phyloP scores from a whole-genome alignment of 176 grass and related monocot genomes.

The Avena atlantica region DNA sequence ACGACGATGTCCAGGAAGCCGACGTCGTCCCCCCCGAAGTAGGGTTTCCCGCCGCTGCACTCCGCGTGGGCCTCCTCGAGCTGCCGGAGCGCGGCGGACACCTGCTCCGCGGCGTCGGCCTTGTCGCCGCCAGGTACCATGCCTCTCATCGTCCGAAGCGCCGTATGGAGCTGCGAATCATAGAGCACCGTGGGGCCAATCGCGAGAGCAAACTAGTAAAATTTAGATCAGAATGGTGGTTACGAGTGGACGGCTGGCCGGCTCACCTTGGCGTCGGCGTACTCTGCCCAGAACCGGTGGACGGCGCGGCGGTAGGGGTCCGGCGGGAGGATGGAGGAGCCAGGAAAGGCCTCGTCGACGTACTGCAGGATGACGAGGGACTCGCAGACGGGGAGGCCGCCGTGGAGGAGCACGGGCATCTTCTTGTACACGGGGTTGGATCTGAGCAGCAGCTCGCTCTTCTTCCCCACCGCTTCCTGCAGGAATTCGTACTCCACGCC shows the following conservation, averaged over 20 bases:
- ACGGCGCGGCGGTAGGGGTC: constrained; percentile 41
- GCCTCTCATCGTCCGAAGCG: background rate
- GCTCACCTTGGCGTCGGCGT: constrained; percentile 48
- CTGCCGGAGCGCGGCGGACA: constrained; percentile 12
- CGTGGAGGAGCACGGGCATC: constrained; percentile 52
- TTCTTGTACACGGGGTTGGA: constrained; percentile 57
- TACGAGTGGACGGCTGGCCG: background rate
- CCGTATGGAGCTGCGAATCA: background rate
- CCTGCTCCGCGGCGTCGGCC: background rate
- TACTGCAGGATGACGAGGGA: constrained; percentile 49
- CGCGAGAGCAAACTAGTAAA: background rate
- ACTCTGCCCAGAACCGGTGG: constrained; percentile 48
- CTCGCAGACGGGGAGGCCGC: constrained; percentile 43
- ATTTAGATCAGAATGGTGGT: background rate
- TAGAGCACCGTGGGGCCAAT: background rate
- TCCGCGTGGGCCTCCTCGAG: constrained; percentile 1
- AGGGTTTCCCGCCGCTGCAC: background rate
- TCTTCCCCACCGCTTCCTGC: constrained; percentile 33
- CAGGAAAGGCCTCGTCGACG: constrained; percentile 40
- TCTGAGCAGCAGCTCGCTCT: constrained; percentile 49
- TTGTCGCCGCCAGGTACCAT: constrained; percentile 14
- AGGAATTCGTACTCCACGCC: constrained; percentile 47
- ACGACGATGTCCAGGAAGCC: constrained; percentile 54
- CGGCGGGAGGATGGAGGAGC: constrained; percentile 14
- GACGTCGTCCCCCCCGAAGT: constrained; percentile 18